phyloP scores from a whole-genome alignment of 345 rosid species.

The Melastoma malabathricum region DNA sequence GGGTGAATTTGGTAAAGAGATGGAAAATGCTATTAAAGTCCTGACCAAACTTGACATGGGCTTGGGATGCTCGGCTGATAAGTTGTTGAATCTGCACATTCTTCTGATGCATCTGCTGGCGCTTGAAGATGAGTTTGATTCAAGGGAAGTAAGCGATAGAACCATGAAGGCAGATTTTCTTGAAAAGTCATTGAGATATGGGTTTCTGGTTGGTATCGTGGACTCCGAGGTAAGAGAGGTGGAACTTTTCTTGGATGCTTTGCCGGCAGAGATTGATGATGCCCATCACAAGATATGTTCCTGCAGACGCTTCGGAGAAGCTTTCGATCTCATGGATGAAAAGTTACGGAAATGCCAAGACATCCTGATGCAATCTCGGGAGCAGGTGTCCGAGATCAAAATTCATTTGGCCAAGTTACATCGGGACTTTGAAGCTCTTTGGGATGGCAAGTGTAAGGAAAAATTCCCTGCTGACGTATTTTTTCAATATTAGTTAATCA shows the following conservation, averaged over 20 bases:
- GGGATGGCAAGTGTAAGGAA: conserved; percentile 46
- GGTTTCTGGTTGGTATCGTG: conserved; percentile 55
- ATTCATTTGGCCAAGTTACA: conserved; percentile 51
- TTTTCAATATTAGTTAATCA: conserved; percentile 1
- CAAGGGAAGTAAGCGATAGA: conserved; percentile 22
- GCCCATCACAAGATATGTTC: conserved; percentile 48
- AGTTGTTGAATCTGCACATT: conserved; percentile 51
- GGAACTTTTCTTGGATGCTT: conserved; percentile 45
- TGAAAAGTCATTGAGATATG: conserved; percentile 62
- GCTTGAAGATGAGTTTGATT: conserved; percentile 42
- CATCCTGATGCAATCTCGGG: conserved; percentile 46
- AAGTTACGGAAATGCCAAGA: conserved; percentile 46
- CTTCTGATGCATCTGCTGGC: conserved; percentile 71
- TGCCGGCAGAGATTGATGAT: conserved; percentile 53
- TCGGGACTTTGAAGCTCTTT: conserved; percentile 37
- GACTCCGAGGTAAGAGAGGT: conserved; percentile 75
- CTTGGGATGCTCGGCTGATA: conserved; percentile 43
- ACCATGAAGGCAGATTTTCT: conserved; percentile 26
- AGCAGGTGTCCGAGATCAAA: conserved; percentile 51
- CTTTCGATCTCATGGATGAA: conserved; percentile 26
- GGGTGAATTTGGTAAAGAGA: conserved; percentile 15
- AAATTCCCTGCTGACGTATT: background rate
- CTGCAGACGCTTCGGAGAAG: conserved; percentile 32
- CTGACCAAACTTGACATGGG: conserved; percentile 38
- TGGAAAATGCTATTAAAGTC: conserved; percentile 23